A percentile compares a stretch with the other conserved stretches of the same genome.
Evolutionary conservation across 73 alveolate species (phyloP).

Genomic region (Paramecium primaurelia): DNA sequence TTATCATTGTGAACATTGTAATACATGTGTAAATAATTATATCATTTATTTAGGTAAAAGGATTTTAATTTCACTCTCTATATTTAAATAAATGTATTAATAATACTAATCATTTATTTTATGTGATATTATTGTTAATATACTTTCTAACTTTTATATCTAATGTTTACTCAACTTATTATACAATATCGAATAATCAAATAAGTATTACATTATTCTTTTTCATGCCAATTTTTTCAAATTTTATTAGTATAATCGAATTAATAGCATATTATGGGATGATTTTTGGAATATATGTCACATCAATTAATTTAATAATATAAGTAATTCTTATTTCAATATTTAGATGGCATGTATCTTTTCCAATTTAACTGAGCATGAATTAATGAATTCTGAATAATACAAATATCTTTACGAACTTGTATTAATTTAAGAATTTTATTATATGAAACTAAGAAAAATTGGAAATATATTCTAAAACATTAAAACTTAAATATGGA

Average conservation of each 20-base stretch:
- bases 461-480: background rate
- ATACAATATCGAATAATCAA: background rate
- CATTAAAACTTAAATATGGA: background rate
- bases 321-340: background rate
- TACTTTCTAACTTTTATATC: background rate
- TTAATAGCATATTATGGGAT: background rate
- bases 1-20: background rate
- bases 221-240: background rate
- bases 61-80: constrained; percentile 11
- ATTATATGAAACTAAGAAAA: background rate
- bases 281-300: background rate
- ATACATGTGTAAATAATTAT: background rate
- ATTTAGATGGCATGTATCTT: background rate
- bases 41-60: background rate
- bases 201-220: background rate
- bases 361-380: background rate
- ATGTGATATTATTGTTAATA: background rate
- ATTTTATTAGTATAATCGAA: background rate
- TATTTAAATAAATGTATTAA: background rate
- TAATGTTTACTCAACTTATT: background rate
- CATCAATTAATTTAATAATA: background rate
- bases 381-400: background rate
- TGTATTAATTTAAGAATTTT: background rate
- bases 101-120: background rate
- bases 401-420: background rate